These are phyloP conservation scores for Volvariella surrecta DNA, from an alignment of 1,284 basidiomycete species.

Conservation along the genomic window DNA sequence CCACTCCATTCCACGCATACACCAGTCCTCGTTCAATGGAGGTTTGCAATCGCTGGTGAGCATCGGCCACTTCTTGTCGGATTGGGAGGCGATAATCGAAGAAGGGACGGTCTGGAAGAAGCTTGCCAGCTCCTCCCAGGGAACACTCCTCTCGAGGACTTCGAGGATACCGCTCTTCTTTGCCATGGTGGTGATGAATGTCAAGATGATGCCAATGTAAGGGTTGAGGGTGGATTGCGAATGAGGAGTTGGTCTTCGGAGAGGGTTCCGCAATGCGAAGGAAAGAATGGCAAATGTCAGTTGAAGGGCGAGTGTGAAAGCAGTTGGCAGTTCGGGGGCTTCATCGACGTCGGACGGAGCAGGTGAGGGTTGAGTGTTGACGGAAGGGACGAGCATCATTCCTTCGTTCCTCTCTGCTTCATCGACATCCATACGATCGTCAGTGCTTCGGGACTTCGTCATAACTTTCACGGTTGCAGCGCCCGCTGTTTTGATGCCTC, in stretches of 20 bases:
- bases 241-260: slow-evolving; percentile 47
- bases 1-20: slow-evolving; percentile 93
- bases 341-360: slow-evolving; percentile 10
- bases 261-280: slow-evolving; percentile 62
- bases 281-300: slow-evolving; percentile 78
- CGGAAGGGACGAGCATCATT: slow-evolving; percentile 7
- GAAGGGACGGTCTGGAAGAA: slow-evolving; percentile 64
- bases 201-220: slow-evolving; percentile 81
- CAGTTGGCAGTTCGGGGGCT: slow-evolving; percentile 40
- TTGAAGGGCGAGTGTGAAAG: slow-evolving; percentile 68
- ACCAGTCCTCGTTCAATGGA: slow-evolving; percentile 92
- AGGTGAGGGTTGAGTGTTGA: slow-evolving; percentile 4
- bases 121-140: slow-evolving; percentile 71
- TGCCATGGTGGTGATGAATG: slow-evolving; percentile 76
- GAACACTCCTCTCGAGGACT: slow-evolving; percentile 69
- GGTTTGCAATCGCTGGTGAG: slow-evolving; percentile 57
- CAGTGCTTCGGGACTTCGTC: slow-evolving; percentile 23
- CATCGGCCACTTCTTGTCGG: slow-evolving; percentile 43
- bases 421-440: slow-evolving; percentile 63
- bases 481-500: slow-evolving; percentile 23
- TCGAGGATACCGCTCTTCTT: slow-evolving; percentile 54
- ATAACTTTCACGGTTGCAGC: slow-evolving; percentile 26
- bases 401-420: slow-evolving; percentile 25
- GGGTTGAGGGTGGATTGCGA: slow-evolving; percentile 67
- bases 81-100: slow-evolving; percentile 40